phyloP scores from a whole-genome alignment of 2,329 filamentous ascomycete species.

The Ambrosiella xylebori region DNA sequence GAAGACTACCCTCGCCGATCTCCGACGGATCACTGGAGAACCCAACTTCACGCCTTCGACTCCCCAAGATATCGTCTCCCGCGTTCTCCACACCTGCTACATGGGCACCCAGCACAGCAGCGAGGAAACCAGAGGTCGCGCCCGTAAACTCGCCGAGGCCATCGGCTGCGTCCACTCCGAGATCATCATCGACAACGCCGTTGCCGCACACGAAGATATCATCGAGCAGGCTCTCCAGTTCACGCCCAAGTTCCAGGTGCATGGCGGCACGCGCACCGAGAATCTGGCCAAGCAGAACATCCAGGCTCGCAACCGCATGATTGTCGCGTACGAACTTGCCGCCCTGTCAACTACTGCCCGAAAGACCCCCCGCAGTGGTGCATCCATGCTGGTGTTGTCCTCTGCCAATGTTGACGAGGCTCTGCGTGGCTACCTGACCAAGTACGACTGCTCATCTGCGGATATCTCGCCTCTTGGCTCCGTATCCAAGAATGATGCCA shows the following conservation, averaged over 20 bases:
- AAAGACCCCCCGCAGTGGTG: slow-evolving; percentile 30
- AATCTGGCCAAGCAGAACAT: slow-evolving; percentile 53
- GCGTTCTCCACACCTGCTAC: slow-evolving; percentile 26
- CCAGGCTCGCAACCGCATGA: slow-evolving; percentile 47
- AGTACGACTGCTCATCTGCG: slow-evolving; percentile 21
- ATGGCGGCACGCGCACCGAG: slow-evolving; percentile 39
- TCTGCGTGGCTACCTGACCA: slow-evolving; percentile 34
- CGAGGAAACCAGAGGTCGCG: slow-evolving; percentile 39
- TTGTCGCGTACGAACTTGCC: slow-evolving; percentile 45
- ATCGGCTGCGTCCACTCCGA: slow-evolving; percentile 60
- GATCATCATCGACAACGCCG: slow-evolving; percentile 54
- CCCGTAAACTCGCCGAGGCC: slow-evolving; percentile 38
- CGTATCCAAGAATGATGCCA: slow-evolving; percentile 45
- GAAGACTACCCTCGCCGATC: slow-evolving; percentile 16
- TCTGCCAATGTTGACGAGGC: slow-evolving; percentile 41
- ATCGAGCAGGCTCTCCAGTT: slow-evolving; percentile 18
- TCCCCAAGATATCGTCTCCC: slow-evolving; percentile 37
- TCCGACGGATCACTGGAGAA: slow-evolving; percentile 17
- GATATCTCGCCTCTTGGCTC: slow-evolving; percentile 40
- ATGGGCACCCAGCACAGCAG: slow-evolving; percentile 45
- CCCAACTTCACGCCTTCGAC: slow-evolving; percentile 31
- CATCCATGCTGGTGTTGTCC: slow-evolving; percentile 44
- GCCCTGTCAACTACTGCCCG: slow-evolving; percentile 43
- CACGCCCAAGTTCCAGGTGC: slow-evolving; percentile 29
- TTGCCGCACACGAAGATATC: slow-evolving; percentile 32